These are phyloP conservation scores for Inga oerstediana DNA, from an alignment of 306 rosid genomes.

Conservation along the genomic window DNA sequence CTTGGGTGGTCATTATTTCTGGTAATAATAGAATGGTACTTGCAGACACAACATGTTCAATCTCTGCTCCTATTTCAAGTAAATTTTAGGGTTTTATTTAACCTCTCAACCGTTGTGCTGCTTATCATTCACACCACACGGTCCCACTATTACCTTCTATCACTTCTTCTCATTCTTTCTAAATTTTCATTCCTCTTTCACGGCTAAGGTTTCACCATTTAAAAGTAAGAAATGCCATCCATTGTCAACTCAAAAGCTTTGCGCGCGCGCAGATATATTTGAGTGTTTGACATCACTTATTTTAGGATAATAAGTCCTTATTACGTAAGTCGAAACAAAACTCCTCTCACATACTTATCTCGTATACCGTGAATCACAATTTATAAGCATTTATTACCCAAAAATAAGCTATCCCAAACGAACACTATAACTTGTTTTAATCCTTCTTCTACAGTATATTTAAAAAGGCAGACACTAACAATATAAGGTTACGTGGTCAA, in stretches of 20 bases:
- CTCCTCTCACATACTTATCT: too few species aligned
- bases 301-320: too few species aligned
- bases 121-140: background rate
- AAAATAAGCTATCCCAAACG: too few species aligned
- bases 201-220: background rate
- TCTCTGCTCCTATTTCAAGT: background rate
- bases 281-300: too few species aligned
- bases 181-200: background rate
- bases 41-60: background rate
- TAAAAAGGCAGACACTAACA: too few species aligned
- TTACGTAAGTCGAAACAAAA: too few species aligned
- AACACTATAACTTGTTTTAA: background rate
- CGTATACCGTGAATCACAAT: too few species aligned
- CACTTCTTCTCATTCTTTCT: background rate
- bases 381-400: too few species aligned
- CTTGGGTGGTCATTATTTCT: constrained; percentile 31
- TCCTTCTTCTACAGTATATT: too few species aligned
- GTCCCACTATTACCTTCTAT: background rate
- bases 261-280: too few species aligned
- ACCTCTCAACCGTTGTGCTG: background rate
- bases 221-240: background rate
- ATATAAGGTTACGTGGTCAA: too few species aligned
- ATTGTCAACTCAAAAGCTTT: background rate
- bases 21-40: background rate
- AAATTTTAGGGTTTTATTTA: background rate